These are phyloP conservation scores for Suillus cothurnatus DNA, from an alignment of 768 basidiomycete genomes.

Conservation along the genomic window DNA sequence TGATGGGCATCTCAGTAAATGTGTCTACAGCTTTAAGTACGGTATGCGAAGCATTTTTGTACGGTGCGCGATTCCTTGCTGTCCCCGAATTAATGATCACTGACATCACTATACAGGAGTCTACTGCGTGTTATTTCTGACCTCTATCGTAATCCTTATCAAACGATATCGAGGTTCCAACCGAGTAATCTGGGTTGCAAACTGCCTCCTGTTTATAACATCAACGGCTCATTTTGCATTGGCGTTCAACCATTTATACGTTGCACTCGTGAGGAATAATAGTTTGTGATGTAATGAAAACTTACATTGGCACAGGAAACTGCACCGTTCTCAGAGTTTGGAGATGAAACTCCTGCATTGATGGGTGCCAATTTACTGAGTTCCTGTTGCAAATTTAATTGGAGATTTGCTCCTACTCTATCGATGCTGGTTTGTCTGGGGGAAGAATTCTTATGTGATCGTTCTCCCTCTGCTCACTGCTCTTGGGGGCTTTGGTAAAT, in stretches of 20 bases:
- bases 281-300: conserved; percentile 1
- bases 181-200: conserved; percentile 12
- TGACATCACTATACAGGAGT: conserved; percentile 7
- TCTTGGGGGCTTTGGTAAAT: conserved; percentile 29
- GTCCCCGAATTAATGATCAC: neutral
- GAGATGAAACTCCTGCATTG: conserved; percentile 20
- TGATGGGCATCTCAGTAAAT: neutral
- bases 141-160: conserved; percentile 16
- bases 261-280: conserved; percentile 20
- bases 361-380: conserved; percentile 28
- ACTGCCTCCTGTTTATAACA: conserved; percentile 18
- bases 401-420: conserved; percentile 31
- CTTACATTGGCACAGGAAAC: conserved; percentile 9
- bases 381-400: conserved; percentile 23
- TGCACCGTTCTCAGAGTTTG: conserved; percentile 18
- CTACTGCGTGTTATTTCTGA: conserved; percentile 18
- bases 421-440: conserved; percentile 38
- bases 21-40: conserved; percentile 13
- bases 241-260: conserved; percentile 25
- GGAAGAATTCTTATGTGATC: conserved; percentile 26
- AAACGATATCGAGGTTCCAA: conserved; percentile 3
- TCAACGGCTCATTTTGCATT: conserved; percentile 21
- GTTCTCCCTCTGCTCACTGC: conserved; percentile 31
- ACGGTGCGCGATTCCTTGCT: conserved; percentile 19
- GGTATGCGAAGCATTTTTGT: conserved; percentile 28